Conservation (phyloP, 2,329 filamentous ascomycete genomes). For the Fusarium austroafricanum region DNA sequence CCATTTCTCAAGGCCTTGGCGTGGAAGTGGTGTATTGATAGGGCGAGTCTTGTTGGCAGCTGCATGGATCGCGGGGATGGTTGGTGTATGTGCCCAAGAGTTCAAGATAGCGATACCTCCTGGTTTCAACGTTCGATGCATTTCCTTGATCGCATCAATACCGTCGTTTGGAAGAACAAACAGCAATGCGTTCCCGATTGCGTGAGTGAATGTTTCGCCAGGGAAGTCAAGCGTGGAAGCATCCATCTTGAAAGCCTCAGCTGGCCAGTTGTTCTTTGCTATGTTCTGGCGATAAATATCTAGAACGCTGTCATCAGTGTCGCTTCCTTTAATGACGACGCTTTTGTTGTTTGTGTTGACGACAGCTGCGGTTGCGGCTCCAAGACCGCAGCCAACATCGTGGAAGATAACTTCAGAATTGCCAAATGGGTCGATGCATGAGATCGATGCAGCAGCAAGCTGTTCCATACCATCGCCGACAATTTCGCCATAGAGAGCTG, state of each 20-base stretch:
- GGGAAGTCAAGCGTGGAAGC: not conserved
- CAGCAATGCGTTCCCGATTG: not conserved
- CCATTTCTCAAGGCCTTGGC: slow-evolving; percentile 12
- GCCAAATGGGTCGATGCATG: rapidly evolving
- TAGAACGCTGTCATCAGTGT: not conserved
- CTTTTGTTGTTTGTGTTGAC: rapidly evolving
- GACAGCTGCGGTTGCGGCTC: slow-evolving; percentile 3
- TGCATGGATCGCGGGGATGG: not conserved
- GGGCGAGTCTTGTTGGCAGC: slow-evolving; percentile 9
- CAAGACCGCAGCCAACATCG: slow-evolving; percentile 9
- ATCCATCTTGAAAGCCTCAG: not conserved
- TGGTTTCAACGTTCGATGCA: not conserved
- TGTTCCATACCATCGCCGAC: slow-evolving; percentile 11
- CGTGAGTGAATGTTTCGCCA: not conserved
- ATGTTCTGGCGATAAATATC: not conserved
- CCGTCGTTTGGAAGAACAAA: slow-evolving; percentile 10
- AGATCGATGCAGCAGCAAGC: not conserved
- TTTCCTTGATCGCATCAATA: not conserved
- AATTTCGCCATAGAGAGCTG: slow-evolving; percentile 1
- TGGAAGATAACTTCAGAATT: not conserved
- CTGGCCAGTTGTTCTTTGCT: not conserved
- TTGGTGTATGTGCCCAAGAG: slow-evolving; percentile 1
- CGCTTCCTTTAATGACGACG: not conserved
- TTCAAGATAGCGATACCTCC: not conserved
- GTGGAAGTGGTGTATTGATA: not conserved